Evolutionary conservation across 768 basidiomycete genomes (phyloP), one percentile per base, ranked within the genome.

Genomic region (Gelatoporia subvermispora): DNA sequence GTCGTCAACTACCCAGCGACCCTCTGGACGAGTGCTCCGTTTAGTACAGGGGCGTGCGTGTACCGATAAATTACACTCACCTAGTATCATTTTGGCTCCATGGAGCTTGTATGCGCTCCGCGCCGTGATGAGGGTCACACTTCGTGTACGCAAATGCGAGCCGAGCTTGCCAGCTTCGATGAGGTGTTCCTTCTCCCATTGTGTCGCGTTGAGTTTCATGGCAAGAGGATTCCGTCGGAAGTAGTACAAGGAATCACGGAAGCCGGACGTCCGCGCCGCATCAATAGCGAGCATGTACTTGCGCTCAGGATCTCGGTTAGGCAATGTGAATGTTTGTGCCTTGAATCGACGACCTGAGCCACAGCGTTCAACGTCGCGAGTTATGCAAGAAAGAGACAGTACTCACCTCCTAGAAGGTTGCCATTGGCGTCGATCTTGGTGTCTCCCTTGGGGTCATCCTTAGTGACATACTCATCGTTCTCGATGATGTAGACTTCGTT

Each of bases 261-360:
- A 97, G 3, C 96, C 96, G 17, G 92, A 94, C 8, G 91, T 90
- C 22, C 95, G 83, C 0, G 96, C 96, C 3, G 93, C 95, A 61
- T 99, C 96, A 50, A 99, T 98, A 18, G 95, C 93, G 36, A 98
- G 87, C 81, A 96, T 89, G 69, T 96, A 99, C 51, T 81, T 75
- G 39, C 86, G 78, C 22, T 88, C 78, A 8, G 92, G 84, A 59
- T 97, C 84, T 18, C 95, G 81, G 48, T 81, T 82, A 0, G 91
- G 87, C 4, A 93, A 80, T n/a, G 77, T 68, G 64, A 99, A 98
- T 1, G 94, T 96, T 23, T 79, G 70, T 1, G 93, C 84, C 66
- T 94, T 95, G 75, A 92, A 96, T 47, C 78, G 74, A 35, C 95
- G 83, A 43, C 86, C 94, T 96, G 56, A 45, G 2, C 21, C n/a